These are phyloP conservation scores for Xylariomycetidae sp. DNA, from an alignment of 2,329 filamentous ascomycete genomes.

Conservation along the genomic window DNA sequence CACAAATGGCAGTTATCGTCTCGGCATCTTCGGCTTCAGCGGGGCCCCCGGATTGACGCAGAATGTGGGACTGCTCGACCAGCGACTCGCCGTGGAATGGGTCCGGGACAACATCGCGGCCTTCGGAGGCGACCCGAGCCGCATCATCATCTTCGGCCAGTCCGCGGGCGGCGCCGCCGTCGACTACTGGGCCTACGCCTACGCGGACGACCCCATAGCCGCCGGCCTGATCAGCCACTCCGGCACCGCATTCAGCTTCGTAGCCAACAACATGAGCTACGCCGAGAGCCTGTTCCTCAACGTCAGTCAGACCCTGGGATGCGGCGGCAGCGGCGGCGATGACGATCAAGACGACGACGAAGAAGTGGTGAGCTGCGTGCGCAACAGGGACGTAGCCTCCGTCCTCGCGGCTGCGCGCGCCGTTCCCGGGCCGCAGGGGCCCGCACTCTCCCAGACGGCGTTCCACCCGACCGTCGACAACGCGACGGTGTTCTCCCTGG, in stretches of 20 bases:
- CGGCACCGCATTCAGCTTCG: not conserved
- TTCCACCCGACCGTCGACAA: not conserved
- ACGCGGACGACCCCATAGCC: not conserved
- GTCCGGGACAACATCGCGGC: not conserved
- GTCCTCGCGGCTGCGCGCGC: not conserved
- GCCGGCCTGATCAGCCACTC: not conserved
- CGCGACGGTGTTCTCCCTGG: not conserved
- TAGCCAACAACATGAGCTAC: not conserved
- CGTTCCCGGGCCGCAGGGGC: not conserved
- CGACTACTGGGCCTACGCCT: not conserved
- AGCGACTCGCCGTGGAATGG: not conserved
- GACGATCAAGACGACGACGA: too few relatives aligned
- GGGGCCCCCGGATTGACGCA: not conserved
- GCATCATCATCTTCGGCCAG: not conserved
- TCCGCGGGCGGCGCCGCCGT: not conserved
- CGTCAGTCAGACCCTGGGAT: not conserved
- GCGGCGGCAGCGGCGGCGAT: too few relatives aligned
- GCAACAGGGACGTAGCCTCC: too few relatives aligned
- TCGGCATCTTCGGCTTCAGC: not conserved
- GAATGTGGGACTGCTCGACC: not conserved
- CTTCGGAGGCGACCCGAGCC: not conserved
- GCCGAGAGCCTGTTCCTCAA: not conserved
- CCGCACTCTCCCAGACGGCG: not conserved
- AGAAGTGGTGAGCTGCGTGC: not conserved
- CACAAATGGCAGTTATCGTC: too few relatives aligned